phyloP scores from a whole-genome alignment of 1,139 yeast species.

The Zygoascus sp. region DNA sequence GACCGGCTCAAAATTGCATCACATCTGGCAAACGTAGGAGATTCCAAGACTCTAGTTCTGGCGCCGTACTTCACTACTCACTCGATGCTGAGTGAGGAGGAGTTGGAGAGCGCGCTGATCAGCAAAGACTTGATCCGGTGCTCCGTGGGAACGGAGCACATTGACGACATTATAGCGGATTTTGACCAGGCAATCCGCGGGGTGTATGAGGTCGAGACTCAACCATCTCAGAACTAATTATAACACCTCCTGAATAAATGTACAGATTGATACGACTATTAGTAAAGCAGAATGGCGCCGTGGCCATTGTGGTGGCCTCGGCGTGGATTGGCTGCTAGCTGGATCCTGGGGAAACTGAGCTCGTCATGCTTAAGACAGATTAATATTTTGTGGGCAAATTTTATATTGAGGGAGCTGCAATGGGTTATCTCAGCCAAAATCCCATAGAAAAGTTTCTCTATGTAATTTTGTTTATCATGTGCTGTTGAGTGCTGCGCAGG shows the following conservation, averaged over 20 bases:
- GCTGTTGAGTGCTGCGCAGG: neutral
- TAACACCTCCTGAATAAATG: no score
- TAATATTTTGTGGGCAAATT: no score
- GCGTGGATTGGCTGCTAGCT: no score
- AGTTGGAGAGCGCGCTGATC: slow-evolving; percentile 81
- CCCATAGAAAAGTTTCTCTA: neutral
- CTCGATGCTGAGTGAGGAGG: slow-evolving; percentile 79
- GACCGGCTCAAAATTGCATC: slow-evolving; percentile 79
- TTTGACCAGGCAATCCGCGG: slow-evolving; percentile 67
- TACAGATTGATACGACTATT: no score
- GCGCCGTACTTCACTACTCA: slow-evolving; percentile 96
- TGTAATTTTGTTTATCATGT: neutral
- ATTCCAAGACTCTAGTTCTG: slow-evolving; percentile 87
- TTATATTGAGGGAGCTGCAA: no score
- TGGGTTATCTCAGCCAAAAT: neutral
- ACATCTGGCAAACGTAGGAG: slow-evolving; percentile 95
- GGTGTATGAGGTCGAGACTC: no score
- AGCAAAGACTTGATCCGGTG: slow-evolving; percentile 83
- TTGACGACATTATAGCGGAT: slow-evolving; percentile 83
- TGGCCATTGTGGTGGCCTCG: no score
- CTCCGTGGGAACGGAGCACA: slow-evolving; percentile 83
- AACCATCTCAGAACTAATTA: no score
- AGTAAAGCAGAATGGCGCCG: no score
- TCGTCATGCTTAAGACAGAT: no score
- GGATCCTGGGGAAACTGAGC: no score